Conservation (phyloP, 2,329 filamentous ascomycete species). For the Biscogniauxia mediterranea region DNA sequence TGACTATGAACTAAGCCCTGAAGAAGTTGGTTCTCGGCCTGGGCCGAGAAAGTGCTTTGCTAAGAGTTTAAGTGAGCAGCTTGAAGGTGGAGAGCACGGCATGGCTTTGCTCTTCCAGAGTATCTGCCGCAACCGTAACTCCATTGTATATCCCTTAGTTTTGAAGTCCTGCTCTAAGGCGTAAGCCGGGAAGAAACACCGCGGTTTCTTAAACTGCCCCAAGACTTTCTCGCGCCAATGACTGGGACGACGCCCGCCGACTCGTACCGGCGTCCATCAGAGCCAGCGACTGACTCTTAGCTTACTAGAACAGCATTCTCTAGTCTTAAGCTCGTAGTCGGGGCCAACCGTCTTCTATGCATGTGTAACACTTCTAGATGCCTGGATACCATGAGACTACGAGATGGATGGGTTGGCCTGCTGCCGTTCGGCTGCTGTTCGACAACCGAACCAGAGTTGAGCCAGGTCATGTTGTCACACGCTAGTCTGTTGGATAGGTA, state of each 20-base stretch:
- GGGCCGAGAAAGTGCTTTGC: constrained; percentile 12
- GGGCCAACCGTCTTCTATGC: constrained; percentile 8
- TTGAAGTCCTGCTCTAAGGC: not conserved
- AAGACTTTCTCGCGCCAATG: constrained; percentile 15
- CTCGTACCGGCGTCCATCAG: constrained; percentile 10
- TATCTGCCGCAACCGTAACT: not conserved
- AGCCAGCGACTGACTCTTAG: constrained; percentile 1
- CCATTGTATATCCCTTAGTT: not conserved
- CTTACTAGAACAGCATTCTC: not conserved
- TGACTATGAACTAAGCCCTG: constrained; percentile 13
- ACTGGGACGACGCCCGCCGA: constrained; percentile 6
- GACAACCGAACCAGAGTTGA: constrained; percentile 1
- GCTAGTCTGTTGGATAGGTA: not conserved
- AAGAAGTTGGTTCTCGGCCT: constrained; percentile 8
- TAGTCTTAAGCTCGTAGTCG: constrained; percentile 3
- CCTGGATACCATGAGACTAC: constrained; percentile 8
- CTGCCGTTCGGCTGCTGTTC: not conserved
- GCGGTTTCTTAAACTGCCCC: constrained; percentile 20
- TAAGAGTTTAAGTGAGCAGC: constrained; percentile 7
- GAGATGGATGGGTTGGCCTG: constrained; percentile 4
- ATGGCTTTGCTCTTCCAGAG: not conserved
- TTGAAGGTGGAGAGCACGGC: not conserved
- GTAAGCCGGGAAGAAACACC: constrained; percentile 19
- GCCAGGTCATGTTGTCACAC: not conserved
- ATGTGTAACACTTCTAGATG: constrained; percentile 8